Evolutionary conservation across 2,329 filamentous ascomycete genomes (phyloP).

Genomic region (Ascochyta clinopodiicola): DNA sequence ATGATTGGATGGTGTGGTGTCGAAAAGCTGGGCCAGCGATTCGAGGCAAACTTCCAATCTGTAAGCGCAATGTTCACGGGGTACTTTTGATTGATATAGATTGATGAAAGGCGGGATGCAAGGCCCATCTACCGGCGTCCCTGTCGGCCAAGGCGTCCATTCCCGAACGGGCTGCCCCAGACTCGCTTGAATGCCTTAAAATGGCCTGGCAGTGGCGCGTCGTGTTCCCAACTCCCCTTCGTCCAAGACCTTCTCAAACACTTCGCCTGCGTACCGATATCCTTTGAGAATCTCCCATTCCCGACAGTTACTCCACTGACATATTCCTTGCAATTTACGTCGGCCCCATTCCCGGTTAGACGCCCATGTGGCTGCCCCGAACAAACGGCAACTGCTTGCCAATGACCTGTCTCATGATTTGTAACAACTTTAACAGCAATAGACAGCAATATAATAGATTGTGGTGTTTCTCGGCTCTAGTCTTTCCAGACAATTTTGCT

Average conservation of each 20-base stretch:
- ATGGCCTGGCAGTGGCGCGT: conserved; percentile 18
- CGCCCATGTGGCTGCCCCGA: conserved; percentile 28
- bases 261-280: conserved; percentile 27
- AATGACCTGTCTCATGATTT: conserved; percentile 30
- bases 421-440: conserved; percentile 32
- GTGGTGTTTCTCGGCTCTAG: conserved; percentile 17
- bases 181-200: conserved; percentile 30
- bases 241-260: conserved; percentile 24
- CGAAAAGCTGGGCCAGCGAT: conserved; percentile 31
- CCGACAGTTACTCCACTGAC: conserved; percentile 4
- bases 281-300: conserved; percentile 28
- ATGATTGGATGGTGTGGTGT: conserved; percentile 33
- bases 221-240: conserved; percentile 21
- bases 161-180: conserved; percentile 25
- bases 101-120: conserved; percentile 44
- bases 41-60: conserved; percentile 40
- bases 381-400: conserved; percentile 24
- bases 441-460: conserved; percentile 45
- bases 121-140: conserved; percentile 34
- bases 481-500: conserved; percentile 17
- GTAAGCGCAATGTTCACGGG: conserved; percentile 29
- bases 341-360: conserved; percentile 14
- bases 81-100: conserved; percentile 45
- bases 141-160: conserved; percentile 21
- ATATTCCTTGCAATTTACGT: conserved; percentile 10